Evolutionary conservation across 1,284 basidiomycete genomes (phyloP), one percentile per base, ranked within the genome.

Genomic region (Vanrija sp.): DNA sequence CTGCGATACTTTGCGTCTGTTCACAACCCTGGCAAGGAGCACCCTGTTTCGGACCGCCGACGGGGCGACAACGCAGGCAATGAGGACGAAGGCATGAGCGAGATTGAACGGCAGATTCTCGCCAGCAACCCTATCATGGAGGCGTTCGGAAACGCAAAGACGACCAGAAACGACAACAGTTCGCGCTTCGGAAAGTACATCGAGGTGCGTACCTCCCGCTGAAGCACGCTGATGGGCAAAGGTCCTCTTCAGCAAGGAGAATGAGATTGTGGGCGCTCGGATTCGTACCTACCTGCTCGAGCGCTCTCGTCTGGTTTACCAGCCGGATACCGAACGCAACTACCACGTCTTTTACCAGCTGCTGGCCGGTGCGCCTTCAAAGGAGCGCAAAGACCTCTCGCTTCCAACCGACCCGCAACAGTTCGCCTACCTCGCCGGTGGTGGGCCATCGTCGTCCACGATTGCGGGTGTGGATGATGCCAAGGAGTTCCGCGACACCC

Each of bases 311-410:
- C 87, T 99, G 60, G 94, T 97, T 51, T 98, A 96, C 76, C 96
- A 98, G 76, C 94, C 96, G 16, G 82, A 89, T 62, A 92, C 88
- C 19, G 96, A 99, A 77, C 86, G 96, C 54, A 99, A 98, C 76
- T 99, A 98, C 75, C 96, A 99, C 77, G 97, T 99, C 69, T 99
- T 99, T 80, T 98, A 99, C 77, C 96, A 99, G 75, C 80, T 99
- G n/a, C 92, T 95, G 65, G 89, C 95, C 3, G 96, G 96, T 49
- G 93, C 92, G 4, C 94, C 95, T 2, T 79, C 88, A 22, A 95
- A 96, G 71, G 95, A 98, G 71, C 85, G 91, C 44, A 96, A 96
- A 75, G 91, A 96, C 66, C 83, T 98, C 39, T 92, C 89, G 6
- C 81, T 99, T 41, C 89, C 93, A 60, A 80, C 81, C 7, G 90